phyloP scores from a whole-genome alignment of 768 basidiomycete genomes.

The Coprinellus micaceus region DNA sequence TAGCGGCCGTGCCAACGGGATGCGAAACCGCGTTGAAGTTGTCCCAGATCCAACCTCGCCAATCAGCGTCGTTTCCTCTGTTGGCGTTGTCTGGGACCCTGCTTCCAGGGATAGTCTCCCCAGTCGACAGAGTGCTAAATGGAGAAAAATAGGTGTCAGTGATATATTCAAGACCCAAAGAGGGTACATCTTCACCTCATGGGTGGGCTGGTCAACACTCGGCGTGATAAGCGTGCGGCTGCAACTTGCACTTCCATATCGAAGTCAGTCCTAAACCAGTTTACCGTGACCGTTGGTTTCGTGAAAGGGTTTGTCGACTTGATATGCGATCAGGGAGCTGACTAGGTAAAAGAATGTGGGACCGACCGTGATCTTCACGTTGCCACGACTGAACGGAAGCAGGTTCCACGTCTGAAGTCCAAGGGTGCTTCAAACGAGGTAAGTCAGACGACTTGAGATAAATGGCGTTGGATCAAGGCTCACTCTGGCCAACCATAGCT shows the following conservation, averaged over 20 bases:
- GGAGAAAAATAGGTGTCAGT: neutral
- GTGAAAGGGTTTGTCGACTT: conserved; percentile 47
- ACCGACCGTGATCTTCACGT: conserved; percentile 41
- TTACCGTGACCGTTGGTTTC: conserved; percentile 43
- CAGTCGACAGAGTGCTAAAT: conserved; percentile 33
- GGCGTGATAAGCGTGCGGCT: conserved; percentile 40
- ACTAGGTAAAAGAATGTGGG: too few relatives aligned
- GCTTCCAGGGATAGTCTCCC: conserved; percentile 42
- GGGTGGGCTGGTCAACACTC: conserved; percentile 38
- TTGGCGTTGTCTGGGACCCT: conserved; percentile 39
- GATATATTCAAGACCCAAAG: neutral
- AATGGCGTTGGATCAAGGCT: conserved; percentile 12
- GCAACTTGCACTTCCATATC: conserved; percentile 52
- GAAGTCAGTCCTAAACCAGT: conserved; percentile 47
- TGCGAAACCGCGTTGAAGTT: conserved; percentile 40
- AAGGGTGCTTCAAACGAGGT: conserved; percentile 28
- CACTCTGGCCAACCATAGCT: conserved; percentile 45
- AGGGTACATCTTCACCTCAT: conserved; percentile 27
- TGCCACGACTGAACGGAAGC: conserved; percentile 53
- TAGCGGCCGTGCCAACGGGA: conserved; percentile 9
- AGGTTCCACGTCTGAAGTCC: conserved; percentile 53
- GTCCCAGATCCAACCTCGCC: conserved; percentile 43
- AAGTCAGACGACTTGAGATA: neutral
- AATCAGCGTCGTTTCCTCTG: conserved; percentile 42
- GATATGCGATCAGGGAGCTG: too few relatives aligned